These are phyloP conservation scores for Nicotiana paniculata DNA, from an alignment of 257 asterid species.

Conservation along the genomic window DNA sequence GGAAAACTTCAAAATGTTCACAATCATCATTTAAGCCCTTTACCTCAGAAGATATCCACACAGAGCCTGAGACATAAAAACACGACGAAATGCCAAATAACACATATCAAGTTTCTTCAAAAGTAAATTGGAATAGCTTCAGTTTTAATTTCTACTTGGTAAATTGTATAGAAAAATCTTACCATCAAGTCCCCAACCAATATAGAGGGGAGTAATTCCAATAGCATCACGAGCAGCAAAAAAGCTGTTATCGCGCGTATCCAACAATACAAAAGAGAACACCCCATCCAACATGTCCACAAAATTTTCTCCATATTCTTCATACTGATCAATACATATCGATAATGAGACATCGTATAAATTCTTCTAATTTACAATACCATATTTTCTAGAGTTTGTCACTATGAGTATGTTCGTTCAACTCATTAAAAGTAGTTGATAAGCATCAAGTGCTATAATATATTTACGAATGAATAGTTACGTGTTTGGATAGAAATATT, in stretches of 20 bases:
- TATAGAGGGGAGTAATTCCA: conserved; percentile 88
- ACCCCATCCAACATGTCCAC: conserved; percentile 95
- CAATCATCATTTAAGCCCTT: conserved; percentile 85
- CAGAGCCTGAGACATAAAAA: conserved; percentile 49
- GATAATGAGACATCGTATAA: neutral
- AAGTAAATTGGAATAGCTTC: neutral
- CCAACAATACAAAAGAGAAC: conserved; percentile 88
- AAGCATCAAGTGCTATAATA: neutral
- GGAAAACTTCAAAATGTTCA: conserved; percentile 86
- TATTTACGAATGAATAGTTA: neutral
- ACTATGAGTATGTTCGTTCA: neutral
- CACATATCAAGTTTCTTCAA: neutral
- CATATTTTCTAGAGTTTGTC: neutral
- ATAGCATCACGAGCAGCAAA: conserved; percentile 91
- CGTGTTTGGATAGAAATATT: conserved; percentile 18
- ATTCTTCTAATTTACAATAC: neutral
- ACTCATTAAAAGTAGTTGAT: neutral
- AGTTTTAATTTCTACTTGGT: neutral
- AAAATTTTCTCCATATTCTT: conserved; percentile 82
- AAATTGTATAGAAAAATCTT: neutral
- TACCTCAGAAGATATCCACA: conserved; percentile 90
- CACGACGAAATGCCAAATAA: neutral
- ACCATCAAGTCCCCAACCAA: conserved; percentile 99
- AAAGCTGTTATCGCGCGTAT: conserved; percentile 83
- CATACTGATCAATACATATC: conserved; percentile 48